These are phyloP conservation scores for Chaetomium globosum DNA, from an alignment of 2,329 filamentous ascomycete genomes.

Conservation along the genomic window DNA sequence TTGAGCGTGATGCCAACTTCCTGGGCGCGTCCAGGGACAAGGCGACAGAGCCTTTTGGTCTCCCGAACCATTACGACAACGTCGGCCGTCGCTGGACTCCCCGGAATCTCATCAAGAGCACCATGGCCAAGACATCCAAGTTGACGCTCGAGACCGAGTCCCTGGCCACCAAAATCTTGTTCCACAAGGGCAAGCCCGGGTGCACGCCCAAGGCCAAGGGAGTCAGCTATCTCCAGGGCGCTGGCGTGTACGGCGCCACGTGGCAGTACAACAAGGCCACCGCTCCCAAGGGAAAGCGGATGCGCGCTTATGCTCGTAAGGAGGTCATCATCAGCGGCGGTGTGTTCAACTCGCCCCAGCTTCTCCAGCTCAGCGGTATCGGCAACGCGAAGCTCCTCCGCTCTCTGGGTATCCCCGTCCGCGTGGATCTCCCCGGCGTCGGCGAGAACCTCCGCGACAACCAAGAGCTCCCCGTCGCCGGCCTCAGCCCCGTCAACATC, in stretches of 20 bases:
- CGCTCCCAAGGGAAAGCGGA: constrained; percentile 36
- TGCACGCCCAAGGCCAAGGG: constrained; percentile 38
- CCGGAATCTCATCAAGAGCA: constrained; percentile 32
- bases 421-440: constrained; percentile 53
- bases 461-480: constrained; percentile 45
- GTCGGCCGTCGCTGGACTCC: constrained; percentile 31
- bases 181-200: constrained; percentile 29
- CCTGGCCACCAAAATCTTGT: constrained; percentile 44
- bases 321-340: constrained; percentile 56
- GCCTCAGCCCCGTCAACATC: constrained; percentile 31
- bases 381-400: constrained; percentile 48
- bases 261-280: constrained; percentile 36
- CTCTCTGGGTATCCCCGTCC: constrained; percentile 48
- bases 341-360: constrained; percentile 53
- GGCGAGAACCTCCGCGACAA: constrained; percentile 55
- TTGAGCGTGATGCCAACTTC: constrained; percentile 34
- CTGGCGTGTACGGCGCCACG: constrained; percentile 42
- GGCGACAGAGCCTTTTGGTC: constrained; percentile 36
- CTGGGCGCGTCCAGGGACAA: constrained; percentile 35
- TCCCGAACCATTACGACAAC: constrained; percentile 35
- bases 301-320: constrained; percentile 37
- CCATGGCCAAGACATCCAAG: constrained; percentile 27
- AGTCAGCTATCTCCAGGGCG: constrained; percentile 41
- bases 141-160: constrained; percentile 37
- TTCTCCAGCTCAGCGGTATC: constrained; percentile 56